These are phyloP conservation scores for Didymella glomerata DNA, from an alignment of 2,329 filamentous ascomycete genomes.

Conservation along the genomic window DNA sequence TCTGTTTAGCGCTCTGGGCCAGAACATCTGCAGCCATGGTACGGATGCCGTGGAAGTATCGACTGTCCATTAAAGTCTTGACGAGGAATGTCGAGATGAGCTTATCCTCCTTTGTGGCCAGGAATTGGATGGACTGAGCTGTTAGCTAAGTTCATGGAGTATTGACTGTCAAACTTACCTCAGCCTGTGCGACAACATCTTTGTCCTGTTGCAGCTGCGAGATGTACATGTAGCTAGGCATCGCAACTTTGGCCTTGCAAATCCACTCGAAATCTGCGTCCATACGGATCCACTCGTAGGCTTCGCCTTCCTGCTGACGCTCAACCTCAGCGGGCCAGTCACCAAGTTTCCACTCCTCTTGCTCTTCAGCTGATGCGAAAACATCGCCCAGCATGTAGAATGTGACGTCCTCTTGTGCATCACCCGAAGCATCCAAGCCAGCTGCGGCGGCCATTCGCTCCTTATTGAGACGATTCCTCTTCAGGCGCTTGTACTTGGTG, in stretches of 20 bases:
- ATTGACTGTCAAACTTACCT: constrained; percentile 35
- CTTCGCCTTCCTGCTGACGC: constrained; percentile 90
- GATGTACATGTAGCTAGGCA: constrained; percentile 97
- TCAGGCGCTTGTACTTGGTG: constrained; percentile 97
- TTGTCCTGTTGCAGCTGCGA: constrained; percentile 97
- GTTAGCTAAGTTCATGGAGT: constrained; percentile 28
- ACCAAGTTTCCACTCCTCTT: constrained; percentile 80
- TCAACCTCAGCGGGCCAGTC: constrained; percentile 94
- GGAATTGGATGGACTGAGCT: constrained; percentile 72
- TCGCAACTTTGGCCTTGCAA: constrained; percentile 77
- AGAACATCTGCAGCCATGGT: constrained; percentile 83
- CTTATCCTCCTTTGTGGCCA: constrained; percentile 71
- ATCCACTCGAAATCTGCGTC: constrained; percentile 99
- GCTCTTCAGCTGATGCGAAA: constrained; percentile 81
- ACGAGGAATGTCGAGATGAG: constrained; percentile 89
- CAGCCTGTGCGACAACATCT: constrained; percentile 86
- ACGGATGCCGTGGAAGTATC: constrained; percentile 94
- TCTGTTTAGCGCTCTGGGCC: constrained; percentile 70
- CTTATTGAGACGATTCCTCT: constrained; percentile 83
- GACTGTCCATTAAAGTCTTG: constrained; percentile 86
- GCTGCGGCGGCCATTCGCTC: constrained; percentile 73
- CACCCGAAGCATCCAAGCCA: constrained; percentile 69
- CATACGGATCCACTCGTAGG: constrained; percentile 98
- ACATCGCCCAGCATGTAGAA: constrained; percentile 94
- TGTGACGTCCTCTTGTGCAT: constrained; percentile 77